Evolutionary conservation across 2,329 filamentous ascomycete species (phyloP), one percentile per base, ranked within the genome.

Genomic region (Paecilomyces variotii): DNA sequence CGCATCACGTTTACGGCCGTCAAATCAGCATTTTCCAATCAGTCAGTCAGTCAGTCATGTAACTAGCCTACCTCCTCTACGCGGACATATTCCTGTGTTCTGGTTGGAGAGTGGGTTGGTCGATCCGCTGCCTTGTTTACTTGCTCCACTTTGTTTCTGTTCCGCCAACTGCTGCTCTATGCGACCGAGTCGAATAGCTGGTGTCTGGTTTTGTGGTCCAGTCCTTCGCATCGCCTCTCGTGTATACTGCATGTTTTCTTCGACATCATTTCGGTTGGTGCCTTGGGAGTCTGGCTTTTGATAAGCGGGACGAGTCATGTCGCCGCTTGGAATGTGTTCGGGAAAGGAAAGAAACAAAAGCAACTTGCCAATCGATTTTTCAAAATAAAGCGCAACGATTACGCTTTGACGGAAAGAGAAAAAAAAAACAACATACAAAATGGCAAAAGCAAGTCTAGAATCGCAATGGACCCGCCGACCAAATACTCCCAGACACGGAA

Each of bases 1-100:
- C 39, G 55, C 55, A 56, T 56, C 28, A 51, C 26, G 12, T 50
- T 34, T 45, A 56, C 55, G 55, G 55, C 55, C 55, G 55, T 52
- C 55, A 52, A 56, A 45, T 56, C 34, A 56, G 19, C 45, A 56
- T 27, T 52, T 52, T 52, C 34, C n/a, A 56, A 28, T 56, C 34
- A 56, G 35, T 56, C 27, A 30, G 19, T 52, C 39, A 51, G 35
- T 56, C 27, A 30, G 19, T 52, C 39, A 51, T 56, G 55, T 56
- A 56, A 28, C 35, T 56, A 56, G 54, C 35, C 25, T 56, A 51
- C 39, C 28, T 56, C 35, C 24, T 56, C 54, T 49, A 39, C 55
- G 30, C 55, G 55, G 39, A 56, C 55, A 49, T 56, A 56, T 56
- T 19, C 28, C 25, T 56, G 5, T 52, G 50, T 28, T 52, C 50